Conservation (phyloP, 1,284 basidiomycete genomes). For the Anthracocystis walkeri region DNA sequence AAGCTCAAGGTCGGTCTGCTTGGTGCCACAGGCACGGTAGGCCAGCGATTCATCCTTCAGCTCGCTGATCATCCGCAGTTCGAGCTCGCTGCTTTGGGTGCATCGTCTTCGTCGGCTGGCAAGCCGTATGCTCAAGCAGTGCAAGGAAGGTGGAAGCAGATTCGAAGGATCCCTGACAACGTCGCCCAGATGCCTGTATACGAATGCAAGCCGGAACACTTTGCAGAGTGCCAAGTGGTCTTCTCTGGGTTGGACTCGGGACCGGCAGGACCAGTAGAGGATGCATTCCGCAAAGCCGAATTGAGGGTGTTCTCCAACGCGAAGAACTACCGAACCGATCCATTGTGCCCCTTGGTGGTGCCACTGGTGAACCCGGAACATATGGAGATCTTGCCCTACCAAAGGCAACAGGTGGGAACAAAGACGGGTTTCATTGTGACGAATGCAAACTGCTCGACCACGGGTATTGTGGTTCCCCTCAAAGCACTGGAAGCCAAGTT, state of each 20-base stretch:
- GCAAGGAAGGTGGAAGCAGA: slow-evolving; percentile 85
- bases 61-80: slow-evolving; percentile 93
- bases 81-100: slow-evolving; percentile 85
- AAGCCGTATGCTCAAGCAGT: slow-evolving; percentile 83
- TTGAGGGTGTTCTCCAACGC: slow-evolving; percentile 96
- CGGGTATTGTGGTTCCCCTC: slow-evolving; percentile 90
- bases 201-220: slow-evolving; percentile 83
- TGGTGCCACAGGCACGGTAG: slow-evolving; percentile 84
- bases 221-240: slow-evolving; percentile 85
- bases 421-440: slow-evolving; percentile 92
- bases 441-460: slow-evolving; percentile 99
- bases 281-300: slow-evolving; percentile 86
- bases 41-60: slow-evolving; percentile 81
- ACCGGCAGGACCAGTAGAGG: slow-evolving; percentile 93
- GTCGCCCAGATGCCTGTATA: slow-evolving; percentile 80
- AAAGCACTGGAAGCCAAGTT: slow-evolving; percentile 91
- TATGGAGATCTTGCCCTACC: slow-evolving; percentile 85
- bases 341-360: slow-evolving; percentile 94
- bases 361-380: slow-evolving; percentile 94
- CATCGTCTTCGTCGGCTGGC: slow-evolving; percentile 87
- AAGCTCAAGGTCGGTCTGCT: slow-evolving; percentile 88
- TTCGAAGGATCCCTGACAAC: slow-evolving; percentile 78
- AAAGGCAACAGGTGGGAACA: slow-evolving; percentile 75
- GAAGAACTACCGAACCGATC: slow-evolving; percentile 95
- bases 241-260: slow-evolving; percentile 96